Conservation (phyloP, 371 early-diverging fungal species). For the Mucor piriformis region DNA sequence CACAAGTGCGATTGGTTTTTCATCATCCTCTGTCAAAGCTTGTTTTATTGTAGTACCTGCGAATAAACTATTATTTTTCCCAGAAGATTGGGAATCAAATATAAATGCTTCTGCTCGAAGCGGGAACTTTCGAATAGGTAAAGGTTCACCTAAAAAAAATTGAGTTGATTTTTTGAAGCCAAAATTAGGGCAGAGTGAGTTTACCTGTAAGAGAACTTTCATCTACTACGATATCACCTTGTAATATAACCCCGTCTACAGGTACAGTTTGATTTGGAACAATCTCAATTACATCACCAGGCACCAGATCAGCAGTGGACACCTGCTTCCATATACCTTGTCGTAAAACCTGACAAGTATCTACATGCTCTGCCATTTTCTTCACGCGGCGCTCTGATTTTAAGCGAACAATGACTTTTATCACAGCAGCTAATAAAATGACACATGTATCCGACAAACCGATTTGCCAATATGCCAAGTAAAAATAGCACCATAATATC, state of each 20-base stretch:
- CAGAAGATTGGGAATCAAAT: conserved; percentile 26
- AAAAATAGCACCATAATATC: conserved; percentile 70
- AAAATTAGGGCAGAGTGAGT: background rate
- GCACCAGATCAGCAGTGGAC: conserved; percentile 59
- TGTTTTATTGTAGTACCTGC: conserved; percentile 47
- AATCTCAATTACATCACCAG: conserved; percentile 68
- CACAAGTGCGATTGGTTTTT: conserved; percentile 52
- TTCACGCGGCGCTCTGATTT: conserved; percentile 64
- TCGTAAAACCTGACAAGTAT: conserved; percentile 46
- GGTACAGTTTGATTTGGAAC: conserved; percentile 47
- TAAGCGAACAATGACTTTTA: conserved; percentile 63
- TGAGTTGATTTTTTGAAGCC: background rate
- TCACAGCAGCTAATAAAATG: conserved; percentile 64
- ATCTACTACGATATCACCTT: conserved; percentile 69
- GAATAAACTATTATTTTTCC: conserved; percentile 38
- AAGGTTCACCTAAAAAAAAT: conserved; percentile 41
- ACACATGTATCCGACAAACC: conserved; percentile 69
- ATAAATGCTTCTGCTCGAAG: conserved; percentile 13
- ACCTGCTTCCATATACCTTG: conserved; percentile 52
- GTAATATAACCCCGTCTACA: conserved; percentile 65
- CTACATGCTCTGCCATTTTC: conserved; percentile 59
- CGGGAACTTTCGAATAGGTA: conserved; percentile 58
- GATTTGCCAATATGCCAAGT: conserved; percentile 71
- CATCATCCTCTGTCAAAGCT: background rate
- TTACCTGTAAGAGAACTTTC: conserved; percentile 65